Conservation (phyloP, 164 flowering plant genomes). For the Paratinospora sagittata region DNA sequence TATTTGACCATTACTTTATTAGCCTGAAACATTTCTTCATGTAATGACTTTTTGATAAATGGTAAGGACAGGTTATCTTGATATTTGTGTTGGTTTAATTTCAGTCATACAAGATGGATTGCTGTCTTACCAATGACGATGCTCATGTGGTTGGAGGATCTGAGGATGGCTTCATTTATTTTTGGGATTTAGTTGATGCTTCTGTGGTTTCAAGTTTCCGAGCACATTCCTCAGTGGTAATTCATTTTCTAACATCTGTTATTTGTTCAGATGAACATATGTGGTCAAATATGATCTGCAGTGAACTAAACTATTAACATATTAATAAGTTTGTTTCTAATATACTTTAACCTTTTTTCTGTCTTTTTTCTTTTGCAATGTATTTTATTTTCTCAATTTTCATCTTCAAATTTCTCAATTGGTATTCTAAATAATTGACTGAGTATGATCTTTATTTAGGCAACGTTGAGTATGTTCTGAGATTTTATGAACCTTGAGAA, state of each 20-base stretch:
- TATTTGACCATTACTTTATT: neutral
- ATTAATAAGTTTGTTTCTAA: neutral
- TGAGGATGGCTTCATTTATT: slow-evolving; percentile 85
- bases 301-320: neutral
- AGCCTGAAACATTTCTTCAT: neutral
- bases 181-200: slow-evolving; percentile 98
- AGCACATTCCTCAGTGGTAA: slow-evolving; percentile 93
- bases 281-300: neutral
- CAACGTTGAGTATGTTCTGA: neutral
- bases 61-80: neutral
- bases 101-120: slow-evolving; percentile 92
- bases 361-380: too few relatives aligned
- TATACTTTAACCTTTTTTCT: neutral
- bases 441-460: neutral
- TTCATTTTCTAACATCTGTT: neutral
- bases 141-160: slow-evolving; percentile 89
- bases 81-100: slow-evolving; percentile 4
- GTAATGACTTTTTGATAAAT: neutral
- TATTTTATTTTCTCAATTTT: too few relatives aligned
- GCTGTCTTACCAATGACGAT: slow-evolving; percentile 87
- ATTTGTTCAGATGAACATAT: neutral
- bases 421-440: neutral
- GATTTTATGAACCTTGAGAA: neutral
- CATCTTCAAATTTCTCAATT: neutral
- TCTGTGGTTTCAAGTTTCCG: slow-evolving; percentile 67